A percentile compares a stretch with the other conserved stretches of the same genome.
These are phyloP conservation scores for Candida golubevii DNA, from an alignment of 805 yeast genomes.

Conservation along the genomic window DNA sequence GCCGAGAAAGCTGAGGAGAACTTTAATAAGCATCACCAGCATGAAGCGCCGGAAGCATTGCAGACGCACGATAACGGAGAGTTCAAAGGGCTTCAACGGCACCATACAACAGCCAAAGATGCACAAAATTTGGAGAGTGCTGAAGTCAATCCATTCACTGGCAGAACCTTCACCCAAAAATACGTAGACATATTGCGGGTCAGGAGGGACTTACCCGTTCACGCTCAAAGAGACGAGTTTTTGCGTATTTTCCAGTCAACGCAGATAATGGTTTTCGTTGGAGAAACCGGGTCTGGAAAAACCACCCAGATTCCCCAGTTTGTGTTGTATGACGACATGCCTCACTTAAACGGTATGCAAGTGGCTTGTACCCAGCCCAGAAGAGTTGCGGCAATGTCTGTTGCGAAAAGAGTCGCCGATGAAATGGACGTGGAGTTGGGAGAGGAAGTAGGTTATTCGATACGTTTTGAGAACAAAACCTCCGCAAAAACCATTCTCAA, in stretches of 20 bases:
- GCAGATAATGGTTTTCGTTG: conserved; percentile 96
- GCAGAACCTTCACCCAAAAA: conserved; percentile 52
- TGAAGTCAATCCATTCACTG: conserved; percentile 74
- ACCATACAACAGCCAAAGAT: conserved; percentile 60
- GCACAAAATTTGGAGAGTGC: conserved; percentile 60
- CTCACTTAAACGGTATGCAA: conserved; percentile 75
- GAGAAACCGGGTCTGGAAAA: conserved; percentile 99
- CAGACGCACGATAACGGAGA: conserved; percentile 65
- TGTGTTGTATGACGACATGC: conserved; percentile 87
- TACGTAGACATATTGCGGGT: conserved; percentile 74
- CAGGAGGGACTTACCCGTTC: conserved; percentile 89
- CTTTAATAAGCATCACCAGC: conserved; percentile 46
- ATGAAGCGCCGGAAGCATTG: conserved; percentile 29
- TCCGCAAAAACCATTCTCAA: conserved; percentile 75
- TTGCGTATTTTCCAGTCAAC: conserved; percentile 75
- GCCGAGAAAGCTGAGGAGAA: conserved; percentile 66
- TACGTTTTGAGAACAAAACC: conserved; percentile 90
- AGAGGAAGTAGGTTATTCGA: conserved; percentile 90
- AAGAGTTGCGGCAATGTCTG: conserved; percentile 98
- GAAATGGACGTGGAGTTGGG: conserved; percentile 94
- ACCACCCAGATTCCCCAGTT: conserved; percentile 98
- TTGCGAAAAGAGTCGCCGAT: conserved; percentile 94
- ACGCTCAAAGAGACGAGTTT: conserved; percentile 88
- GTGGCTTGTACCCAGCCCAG: conserved; percentile 97
- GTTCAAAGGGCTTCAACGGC: conserved; percentile 51